phyloP scores from a whole-genome alignment of 1,284 basidiomycete species.

The Irpex sp. region DNA sequence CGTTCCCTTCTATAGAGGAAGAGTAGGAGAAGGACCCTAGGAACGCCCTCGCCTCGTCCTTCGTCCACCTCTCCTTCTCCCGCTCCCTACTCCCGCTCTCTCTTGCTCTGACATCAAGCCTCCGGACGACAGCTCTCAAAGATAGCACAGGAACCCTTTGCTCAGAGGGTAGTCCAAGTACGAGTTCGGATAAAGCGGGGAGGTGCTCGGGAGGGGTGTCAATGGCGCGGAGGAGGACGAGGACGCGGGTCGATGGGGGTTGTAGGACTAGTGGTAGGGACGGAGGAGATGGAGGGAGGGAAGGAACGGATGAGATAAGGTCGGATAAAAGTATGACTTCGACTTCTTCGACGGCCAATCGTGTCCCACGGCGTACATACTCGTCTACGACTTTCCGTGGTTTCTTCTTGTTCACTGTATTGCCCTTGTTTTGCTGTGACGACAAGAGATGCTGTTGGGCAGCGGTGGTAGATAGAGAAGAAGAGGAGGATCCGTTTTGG shows the following conservation, averaged over 20 bases:
- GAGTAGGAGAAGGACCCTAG: constrained; percentile 44
- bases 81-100: constrained; percentile 49
- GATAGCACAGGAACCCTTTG: constrained; percentile 48
- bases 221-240: constrained; percentile 48
- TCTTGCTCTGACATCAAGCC: constrained; percentile 45
- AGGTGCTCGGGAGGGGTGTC: constrained; percentile 23
- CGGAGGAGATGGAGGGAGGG: neutral
- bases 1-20: neutral
- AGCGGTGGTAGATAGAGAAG: neutral
- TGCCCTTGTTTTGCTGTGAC: too few species aligned
- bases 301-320: constrained; percentile 30
- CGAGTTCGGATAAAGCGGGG: constrained; percentile 46
- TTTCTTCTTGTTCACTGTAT: constrained; percentile 4
- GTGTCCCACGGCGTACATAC: constrained; percentile 69
- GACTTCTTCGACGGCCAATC: constrained; percentile 59
- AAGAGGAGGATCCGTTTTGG: constrained; percentile 22
- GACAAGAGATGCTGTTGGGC: too few species aligned
- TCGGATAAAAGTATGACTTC: constrained; percentile 43
- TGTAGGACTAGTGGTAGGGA: constrained; percentile 32
- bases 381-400: constrained; percentile 51
- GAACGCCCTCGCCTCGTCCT: constrained; percentile 60
- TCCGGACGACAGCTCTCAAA: constrained; percentile 57
- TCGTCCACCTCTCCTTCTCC: constrained; percentile 67
- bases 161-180: constrained; percentile 44
- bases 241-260: constrained; percentile 42